These are phyloP conservation scores for Hericium rajendrae DNA, from an alignment of 768 basidiomycete genomes.

Conservation along the genomic window DNA sequence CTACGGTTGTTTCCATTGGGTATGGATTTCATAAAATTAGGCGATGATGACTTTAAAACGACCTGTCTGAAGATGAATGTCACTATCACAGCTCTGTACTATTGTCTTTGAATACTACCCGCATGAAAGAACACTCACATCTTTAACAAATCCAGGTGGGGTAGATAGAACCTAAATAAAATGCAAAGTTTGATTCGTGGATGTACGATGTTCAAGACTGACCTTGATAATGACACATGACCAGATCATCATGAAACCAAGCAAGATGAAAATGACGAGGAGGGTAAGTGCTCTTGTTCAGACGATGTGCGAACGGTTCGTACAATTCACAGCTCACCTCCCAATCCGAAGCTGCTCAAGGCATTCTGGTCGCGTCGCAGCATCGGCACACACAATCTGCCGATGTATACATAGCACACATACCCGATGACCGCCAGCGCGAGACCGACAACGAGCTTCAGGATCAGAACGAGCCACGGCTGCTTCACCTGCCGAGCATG, in stretches of 20 bases:
- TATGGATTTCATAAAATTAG: too few species aligned
- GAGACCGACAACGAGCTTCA: conserved; percentile 55
- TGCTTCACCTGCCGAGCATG: conserved; percentile 28
- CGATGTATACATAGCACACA: conserved; percentile 70
- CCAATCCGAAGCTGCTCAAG: conserved; percentile 40
- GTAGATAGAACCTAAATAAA: conserved; percentile 47
- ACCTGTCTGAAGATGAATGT: too few species aligned
- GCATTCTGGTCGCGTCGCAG: conserved; percentile 36
- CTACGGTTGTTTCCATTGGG: too few species aligned
- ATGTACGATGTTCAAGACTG: conserved; percentile 11
- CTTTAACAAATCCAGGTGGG: conserved; percentile 56
- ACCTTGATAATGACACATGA: conserved; percentile 73
- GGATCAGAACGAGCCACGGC: conserved; percentile 53
- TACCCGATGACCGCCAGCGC: conserved; percentile 56
- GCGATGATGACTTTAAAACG: too few species aligned
- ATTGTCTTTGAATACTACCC: too few species aligned
- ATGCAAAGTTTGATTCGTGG: too few species aligned
- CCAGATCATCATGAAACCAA: conserved; percentile 69
- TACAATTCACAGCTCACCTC: conserved; percentile 45
- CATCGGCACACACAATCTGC: conserved; percentile 60
- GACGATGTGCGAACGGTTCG: background rate
- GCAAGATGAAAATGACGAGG: conserved; percentile 48
- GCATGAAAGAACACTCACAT: conserved; percentile 35
- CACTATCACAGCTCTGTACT: too few species aligned
- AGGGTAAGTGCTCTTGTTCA: conserved; percentile 42